Evolutionary conservation across 805 yeast species (phyloP), one percentile per base, ranked within the genome.

Genomic region (Barnettozyma populi): DNA sequence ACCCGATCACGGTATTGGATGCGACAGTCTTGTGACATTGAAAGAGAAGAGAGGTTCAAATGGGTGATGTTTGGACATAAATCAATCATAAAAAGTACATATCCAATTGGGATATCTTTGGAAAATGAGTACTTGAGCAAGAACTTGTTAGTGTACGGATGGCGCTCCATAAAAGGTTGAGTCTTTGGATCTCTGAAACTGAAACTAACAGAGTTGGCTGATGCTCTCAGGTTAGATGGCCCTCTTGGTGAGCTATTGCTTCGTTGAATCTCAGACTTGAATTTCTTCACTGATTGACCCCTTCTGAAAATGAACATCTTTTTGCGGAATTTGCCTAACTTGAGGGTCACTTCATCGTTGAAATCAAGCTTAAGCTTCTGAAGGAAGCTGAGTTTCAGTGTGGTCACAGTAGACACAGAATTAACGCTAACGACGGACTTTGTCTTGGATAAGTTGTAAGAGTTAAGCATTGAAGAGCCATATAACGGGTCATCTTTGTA

Each of bases 41-140:
- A 75, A 7, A 88, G 55, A 42, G 75, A 74, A 5, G 80, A 80
- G n/a, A 89, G 62, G 56, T 89, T 73, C 21, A 89, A 55, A 3
- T 66, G 56, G 14, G 60, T 65, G 34, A 89, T 56, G 54, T 84
- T 82, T 13, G 79, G 79, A 59, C 96, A 90, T 31, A 78, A 67
- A n/a, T 74, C 74, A 35, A 89, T 59, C 34, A 88, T 57, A 61
- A 86, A 95, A 13, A 89, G 59, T 9, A 90, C 57, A 52, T 80
- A 79, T 0, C 96, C 97, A 25, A 84, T 67, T 1, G 97, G 97
- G 7, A 89, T 61, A 61, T 89, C 97, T 54, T 76, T 79, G n/a
- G 83, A 74, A 19, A 76, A 70, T 3, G 87, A 73, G 63, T 84
- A 85, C 61, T 78, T 83, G 46, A 73, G 57, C 34, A 87, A 62